These are phyloP conservation scores for Zymoseptoria crescenta DNA, from an alignment of 2,329 filamentous ascomycete species.

Conservation along the genomic window DNA sequence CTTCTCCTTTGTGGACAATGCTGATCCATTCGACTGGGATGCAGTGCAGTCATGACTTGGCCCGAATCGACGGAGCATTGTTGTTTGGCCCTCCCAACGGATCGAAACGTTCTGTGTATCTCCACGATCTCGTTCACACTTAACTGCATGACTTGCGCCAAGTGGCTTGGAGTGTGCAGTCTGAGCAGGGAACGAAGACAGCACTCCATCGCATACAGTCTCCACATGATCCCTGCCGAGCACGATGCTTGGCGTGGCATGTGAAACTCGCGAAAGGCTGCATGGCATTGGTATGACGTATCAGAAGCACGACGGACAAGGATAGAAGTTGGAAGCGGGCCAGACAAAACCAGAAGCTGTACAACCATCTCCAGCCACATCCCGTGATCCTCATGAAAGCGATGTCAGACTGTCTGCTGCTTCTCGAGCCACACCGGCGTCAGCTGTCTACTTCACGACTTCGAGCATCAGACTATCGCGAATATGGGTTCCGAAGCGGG, in stretches of 20 bases:
- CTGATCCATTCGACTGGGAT: conserved; percentile 19
- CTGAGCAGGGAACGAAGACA: not conserved
- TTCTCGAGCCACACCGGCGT: not conserved
- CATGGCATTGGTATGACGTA: no score
- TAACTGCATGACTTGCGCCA: not conserved
- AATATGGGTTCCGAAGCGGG: conserved; percentile 20
- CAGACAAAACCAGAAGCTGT: not conserved
- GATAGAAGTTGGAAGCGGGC: not conserved
- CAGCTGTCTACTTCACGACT: not conserved
- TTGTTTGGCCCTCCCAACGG: not conserved
- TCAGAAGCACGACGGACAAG: not conserved
- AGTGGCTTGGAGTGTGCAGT: not conserved
- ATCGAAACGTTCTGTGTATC: not conserved
- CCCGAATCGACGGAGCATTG: not conserved
- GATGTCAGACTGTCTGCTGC: not conserved
- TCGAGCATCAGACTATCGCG: not conserved
- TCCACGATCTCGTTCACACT: no score
- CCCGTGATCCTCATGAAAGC: not conserved
- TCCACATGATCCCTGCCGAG: not conserved
- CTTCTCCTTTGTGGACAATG: conserved; percentile 25
- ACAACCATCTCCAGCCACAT: not conserved
- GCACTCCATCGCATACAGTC: not conserved
- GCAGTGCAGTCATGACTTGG: conserved; percentile 4
- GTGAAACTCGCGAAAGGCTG: no score
- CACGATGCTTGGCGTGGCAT: not conserved